phyloP scores from a whole-genome alignment of 192 early-diverging fungal species.

The Lobosporangium transversale region DNA sequence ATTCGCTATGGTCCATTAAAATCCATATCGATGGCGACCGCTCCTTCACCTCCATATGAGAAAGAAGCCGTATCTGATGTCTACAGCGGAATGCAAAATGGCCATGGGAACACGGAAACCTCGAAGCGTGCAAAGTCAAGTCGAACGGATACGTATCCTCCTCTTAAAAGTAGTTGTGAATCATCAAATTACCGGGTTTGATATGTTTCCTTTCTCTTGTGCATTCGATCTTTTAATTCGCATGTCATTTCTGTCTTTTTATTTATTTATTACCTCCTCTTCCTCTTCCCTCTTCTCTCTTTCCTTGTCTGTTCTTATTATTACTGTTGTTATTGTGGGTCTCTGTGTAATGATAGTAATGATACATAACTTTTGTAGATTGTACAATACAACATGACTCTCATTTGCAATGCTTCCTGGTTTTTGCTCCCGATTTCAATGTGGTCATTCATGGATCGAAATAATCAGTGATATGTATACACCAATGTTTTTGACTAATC shows the following conservation, averaged over 20 bases:
- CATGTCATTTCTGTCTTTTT: slow-evolving; percentile 1
- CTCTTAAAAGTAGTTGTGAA: background rate
- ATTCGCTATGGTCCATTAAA: slow-evolving; percentile 27
- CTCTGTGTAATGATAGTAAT: background rate
- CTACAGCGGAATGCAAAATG: no score
- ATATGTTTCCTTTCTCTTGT: no score
- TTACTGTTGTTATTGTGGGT: slow-evolving; percentile 21
- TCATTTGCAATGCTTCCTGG: slow-evolving; percentile 4
- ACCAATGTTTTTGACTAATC: no score
- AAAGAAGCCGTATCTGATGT: no score
- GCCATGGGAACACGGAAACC: no score
- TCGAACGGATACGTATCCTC: slow-evolving; percentile 18
- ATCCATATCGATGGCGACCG: background rate
- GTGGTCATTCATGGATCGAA: no score
- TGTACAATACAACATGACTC: slow-evolving; percentile 27
- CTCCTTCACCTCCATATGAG: slow-evolving; percentile 7
- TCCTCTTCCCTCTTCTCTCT: slow-evolving; percentile 1
- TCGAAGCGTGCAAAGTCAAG: slow-evolving; percentile 14
- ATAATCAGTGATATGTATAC: no score
- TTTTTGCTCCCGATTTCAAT: background rate
- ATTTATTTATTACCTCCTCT: background rate
- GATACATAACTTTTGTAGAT: slow-evolving; percentile 26
- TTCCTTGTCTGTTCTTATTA: slow-evolving; percentile 19
- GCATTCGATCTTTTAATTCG: slow-evolving; percentile 6
- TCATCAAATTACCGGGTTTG: slow-evolving; percentile 20